Evolutionary conservation across 768 basidiomycete species (phyloP).

Genomic region (Rhizopogon roseolus): DNA sequence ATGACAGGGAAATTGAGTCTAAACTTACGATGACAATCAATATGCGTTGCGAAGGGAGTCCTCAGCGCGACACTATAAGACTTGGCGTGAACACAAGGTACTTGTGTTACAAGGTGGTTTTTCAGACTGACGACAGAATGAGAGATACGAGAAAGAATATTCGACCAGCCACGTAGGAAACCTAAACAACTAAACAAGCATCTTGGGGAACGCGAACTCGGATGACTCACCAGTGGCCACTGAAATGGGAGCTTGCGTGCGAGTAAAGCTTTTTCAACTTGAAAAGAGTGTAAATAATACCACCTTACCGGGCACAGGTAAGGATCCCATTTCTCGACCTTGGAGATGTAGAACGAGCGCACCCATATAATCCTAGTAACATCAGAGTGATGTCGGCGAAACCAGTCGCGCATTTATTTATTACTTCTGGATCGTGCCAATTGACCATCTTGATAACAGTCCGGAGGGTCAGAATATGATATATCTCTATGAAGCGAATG

Average conservation of each 20-base stretch:
- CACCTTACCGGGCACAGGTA: conserved; percentile 10
- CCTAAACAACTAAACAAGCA: conserved; percentile 6
- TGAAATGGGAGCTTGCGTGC: conserved; percentile 15
- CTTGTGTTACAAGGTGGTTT: background rate
- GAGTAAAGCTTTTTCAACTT: conserved; percentile 18
- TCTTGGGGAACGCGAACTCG: background rate
- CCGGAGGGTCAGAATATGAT: background rate
- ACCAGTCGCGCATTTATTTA: background rate
- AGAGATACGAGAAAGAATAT: conserved; percentile 11
- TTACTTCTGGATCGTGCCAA: conserved; percentile 11
- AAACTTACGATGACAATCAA: conserved; percentile 16
- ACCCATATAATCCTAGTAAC: conserved; percentile 16
- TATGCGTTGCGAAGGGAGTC: background rate
- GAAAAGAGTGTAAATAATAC: conserved; percentile 16
- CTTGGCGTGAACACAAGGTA: background rate
- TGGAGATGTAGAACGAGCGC: background rate
- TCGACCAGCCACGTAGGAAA: conserved; percentile 22
- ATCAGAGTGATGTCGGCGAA: conserved; percentile 6
- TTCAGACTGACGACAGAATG: conserved; percentile 6
- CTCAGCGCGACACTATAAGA: background rate
- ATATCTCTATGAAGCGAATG: no score
- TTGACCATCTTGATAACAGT: conserved; percentile 8
- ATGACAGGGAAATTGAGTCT: background rate
- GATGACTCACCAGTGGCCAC: conserved; percentile 18
- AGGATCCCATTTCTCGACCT: background rate